These are phyloP conservation scores for Leishmania guyanensis DNA, from an alignment of 208 protist species.

Conservation along the genomic window DNA sequence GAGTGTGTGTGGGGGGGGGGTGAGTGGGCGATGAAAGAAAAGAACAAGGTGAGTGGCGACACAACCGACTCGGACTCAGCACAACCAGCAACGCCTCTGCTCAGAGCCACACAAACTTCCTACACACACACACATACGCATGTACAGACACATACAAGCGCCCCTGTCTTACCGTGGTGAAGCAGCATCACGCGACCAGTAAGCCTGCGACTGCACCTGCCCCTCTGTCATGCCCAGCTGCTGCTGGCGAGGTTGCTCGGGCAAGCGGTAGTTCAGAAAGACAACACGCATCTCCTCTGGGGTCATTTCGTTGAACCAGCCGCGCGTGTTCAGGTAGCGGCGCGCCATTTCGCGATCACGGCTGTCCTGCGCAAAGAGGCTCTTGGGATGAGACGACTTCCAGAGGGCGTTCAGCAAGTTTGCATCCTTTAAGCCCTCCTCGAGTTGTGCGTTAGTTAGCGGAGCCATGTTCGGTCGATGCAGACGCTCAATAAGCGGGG, in stretches of 20 bases:
- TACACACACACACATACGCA: too few relatives aligned
- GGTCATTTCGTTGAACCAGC: constrained; percentile 89
- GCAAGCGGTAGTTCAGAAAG: constrained; percentile 76
- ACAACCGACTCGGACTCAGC: constrained; percentile 3
- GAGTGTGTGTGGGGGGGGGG: background rate
- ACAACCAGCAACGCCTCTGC: background rate
- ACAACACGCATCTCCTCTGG: constrained; percentile 74
- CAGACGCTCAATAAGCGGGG: constrained; percentile 84
- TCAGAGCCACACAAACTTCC: background rate
- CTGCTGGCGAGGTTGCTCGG: constrained; percentile 43
- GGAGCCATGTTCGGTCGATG: constrained; percentile 69
- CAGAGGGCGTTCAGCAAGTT: constrained; percentile 84
- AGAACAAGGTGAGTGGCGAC: background rate
- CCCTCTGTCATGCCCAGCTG: constrained; percentile 37
- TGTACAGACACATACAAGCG: background rate
- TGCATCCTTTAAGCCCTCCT: constrained; percentile 77
- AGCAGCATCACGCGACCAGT: constrained; percentile 43
- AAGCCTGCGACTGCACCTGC: constrained; percentile 39
- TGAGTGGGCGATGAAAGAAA: background rate
- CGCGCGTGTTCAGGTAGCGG: constrained; percentile 70
- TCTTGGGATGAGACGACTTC: constrained; percentile 67
- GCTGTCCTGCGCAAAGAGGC: constrained; percentile 44
- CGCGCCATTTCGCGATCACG: constrained; percentile 65
- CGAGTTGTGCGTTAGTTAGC: constrained; percentile 64
- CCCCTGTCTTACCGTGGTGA: background rate